These are phyloP conservation scores for Fusarium neocosmosporiellum DNA, from an alignment of 2,329 filamentous ascomycete species.

Conservation along the genomic window DNA sequence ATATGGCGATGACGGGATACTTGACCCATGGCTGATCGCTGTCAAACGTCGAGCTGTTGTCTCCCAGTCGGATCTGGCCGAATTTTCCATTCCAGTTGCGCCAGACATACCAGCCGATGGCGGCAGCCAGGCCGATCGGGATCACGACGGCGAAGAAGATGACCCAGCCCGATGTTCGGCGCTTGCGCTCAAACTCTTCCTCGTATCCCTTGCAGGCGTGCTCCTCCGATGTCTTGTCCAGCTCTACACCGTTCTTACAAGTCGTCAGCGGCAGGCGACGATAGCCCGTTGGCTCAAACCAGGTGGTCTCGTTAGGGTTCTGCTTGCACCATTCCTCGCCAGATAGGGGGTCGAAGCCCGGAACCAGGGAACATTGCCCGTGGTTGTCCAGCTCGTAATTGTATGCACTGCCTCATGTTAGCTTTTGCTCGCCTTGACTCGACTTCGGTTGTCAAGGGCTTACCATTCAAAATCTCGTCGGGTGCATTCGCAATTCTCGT, in stretches of 20 bases:
- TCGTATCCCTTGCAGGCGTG: conserved; percentile 80
- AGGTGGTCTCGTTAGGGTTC: conserved; percentile 78
- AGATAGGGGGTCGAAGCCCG: conserved; percentile 72
- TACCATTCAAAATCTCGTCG: conserved; percentile 93
- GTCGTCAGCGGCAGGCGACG: conserved; percentile 91
- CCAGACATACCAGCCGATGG: conserved; percentile 86
- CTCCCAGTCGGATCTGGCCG: conserved; percentile 90
- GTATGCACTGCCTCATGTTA: conserved; percentile 75
- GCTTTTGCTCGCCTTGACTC: neutral
- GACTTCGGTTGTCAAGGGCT: conserved; percentile 46
- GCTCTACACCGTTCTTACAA: conserved; percentile 79
- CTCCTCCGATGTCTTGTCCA: conserved; percentile 72
- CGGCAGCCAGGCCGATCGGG: conserved; percentile 77
- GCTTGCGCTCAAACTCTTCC: conserved; percentile 80
- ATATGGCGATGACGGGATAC: conserved; percentile 81
- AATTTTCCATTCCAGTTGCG: conserved; percentile 89
- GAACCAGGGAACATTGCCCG: conserved; percentile 80
- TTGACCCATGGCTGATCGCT: conserved; percentile 81
- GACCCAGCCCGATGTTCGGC: conserved; percentile 75
- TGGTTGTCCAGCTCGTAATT: conserved; percentile 87
- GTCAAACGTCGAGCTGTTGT: conserved; percentile 68
- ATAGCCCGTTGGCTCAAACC: conserved; percentile 88
- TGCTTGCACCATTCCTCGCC: conserved; percentile 63
- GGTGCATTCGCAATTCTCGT: conserved; percentile 84
- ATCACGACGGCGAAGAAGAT: conserved; percentile 89